Base-by-base conservation (phyloP, 1,284 basidiomycete genomes). In the Polyporus tsugae region DNA sequence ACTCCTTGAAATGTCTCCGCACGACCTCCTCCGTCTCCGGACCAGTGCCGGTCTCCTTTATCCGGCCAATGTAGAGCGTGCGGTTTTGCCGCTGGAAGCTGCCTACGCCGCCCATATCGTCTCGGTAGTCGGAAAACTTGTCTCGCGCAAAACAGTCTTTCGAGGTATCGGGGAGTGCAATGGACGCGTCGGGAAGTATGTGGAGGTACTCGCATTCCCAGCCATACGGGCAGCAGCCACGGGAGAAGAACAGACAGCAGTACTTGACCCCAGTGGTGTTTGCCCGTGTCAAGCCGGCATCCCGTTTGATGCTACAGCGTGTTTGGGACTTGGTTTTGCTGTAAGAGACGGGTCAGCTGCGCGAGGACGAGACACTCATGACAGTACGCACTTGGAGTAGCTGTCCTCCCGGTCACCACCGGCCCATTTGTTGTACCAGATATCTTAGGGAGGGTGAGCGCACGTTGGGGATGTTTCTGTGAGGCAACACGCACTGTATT, bases 341-440 rank as follows among this genome's bases (percentile, higher is more conserved):
- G 75, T 25, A 52, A 44, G 62, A 64, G 49, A 46, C n/a, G 2
- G 58, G 66, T 63, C 25, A 69, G 61, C 22, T 58, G 41, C 19
- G 29, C 33, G 52, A 57, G 44, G 52, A 53, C 61, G 25, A 53
- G 39, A 59, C 41, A 69, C 25, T 58, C n/a, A 62, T 61, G 61
- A 13, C 29, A 41, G 58, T n/a, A 85, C 91, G 68, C 75, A 95
- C 93, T 94, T 95, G 57, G 95, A 96, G 77, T 97, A 95, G 70
- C 90, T 93, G 77, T 98, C 96, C 80, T 97, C 96, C 62, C 95
- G 88, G 78, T 98, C 96, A 67, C 96, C 96, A 71, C 96, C 94
- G 44, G 96, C 96, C 95, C 96, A 99, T 83, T 99, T 99, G 82
- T 99, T 98, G 82, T 99, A 99, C 97, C 97, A 99, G 68, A 98